These are phyloP conservation scores for Sporothrix dimorphospora DNA, from an alignment of 2,329 filamentous ascomycete genomes.

Conservation along the genomic window DNA sequence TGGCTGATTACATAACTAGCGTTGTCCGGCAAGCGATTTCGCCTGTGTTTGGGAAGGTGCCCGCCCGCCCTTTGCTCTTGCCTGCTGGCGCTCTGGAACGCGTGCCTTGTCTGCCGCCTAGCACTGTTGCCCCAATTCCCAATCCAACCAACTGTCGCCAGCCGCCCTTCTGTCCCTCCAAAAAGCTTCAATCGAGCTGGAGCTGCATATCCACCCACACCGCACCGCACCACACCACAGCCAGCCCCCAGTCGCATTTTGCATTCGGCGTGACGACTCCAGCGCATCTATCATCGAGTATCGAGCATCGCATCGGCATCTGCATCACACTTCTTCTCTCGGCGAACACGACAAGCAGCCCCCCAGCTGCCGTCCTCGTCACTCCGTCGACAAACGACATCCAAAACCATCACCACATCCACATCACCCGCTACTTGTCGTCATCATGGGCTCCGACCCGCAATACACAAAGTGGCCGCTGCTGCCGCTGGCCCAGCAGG, in stretches of 20 bases:
- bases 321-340: not conserved
- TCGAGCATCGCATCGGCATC: not conserved
- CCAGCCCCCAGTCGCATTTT: not conserved
- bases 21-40: not conserved
- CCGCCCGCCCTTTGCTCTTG: not conserved
- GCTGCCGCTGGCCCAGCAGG: slow-evolving; percentile 79
- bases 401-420: not conserved
- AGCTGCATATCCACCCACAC: slow-evolving; percentile 7
- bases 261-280: not conserved
- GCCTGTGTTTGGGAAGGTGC: not conserved
- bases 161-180: slow-evolving; percentile 7
- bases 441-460: slow-evolving; percentile 73
- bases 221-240: not conserved
- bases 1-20: slow-evolving; percentile 24
- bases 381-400: slow-evolving; percentile 7
- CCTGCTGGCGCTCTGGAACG: slow-evolving; percentile 31
- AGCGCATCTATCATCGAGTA: not conserved
- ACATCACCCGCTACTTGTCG: not conserved
- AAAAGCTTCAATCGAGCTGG: slow-evolving; percentile 23
- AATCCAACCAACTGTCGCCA: slow-evolving; percentile 19
- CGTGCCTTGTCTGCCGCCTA: slow-evolving; percentile 35
- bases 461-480: slow-evolving; percentile 85
- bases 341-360: not conserved
- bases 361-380: not conserved
- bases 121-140: slow-evolving; percentile 26